These are phyloP conservation scores for Cinnamomum micranthum DNA, from an alignment of 164 flowering plant species.

Conservation along the genomic window DNA sequence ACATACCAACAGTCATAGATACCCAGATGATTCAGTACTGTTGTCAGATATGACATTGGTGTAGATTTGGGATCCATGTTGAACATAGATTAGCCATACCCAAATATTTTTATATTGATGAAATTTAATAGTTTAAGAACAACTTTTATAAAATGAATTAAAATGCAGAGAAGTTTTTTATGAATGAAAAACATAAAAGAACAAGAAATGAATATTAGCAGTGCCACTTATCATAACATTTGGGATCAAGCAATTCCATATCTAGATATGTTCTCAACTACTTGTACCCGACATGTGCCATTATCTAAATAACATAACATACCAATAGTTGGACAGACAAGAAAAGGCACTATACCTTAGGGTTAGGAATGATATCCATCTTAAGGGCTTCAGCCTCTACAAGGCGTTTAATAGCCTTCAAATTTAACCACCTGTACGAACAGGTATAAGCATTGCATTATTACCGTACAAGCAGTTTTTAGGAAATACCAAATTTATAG, in stretches of 20 bases:
- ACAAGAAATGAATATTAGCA: too few relatives aligned
- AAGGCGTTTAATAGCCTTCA: slow-evolving; percentile 83
- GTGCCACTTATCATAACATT: too few relatives aligned
- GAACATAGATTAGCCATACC: too few relatives aligned
- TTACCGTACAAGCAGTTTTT: neutral
- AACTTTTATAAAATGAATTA: neutral
- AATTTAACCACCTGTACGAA: slow-evolving; percentile 78
- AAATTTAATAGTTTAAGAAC: too few relatives aligned
- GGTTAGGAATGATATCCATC: slow-evolving; percentile 96
- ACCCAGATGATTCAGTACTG: too few relatives aligned
- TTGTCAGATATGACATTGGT: too few relatives aligned
- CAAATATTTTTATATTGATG: too few relatives aligned
- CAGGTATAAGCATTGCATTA: slow-evolving; percentile 9
- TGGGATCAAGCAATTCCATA: too few relatives aligned
- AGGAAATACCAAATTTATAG: slow-evolving; percentile 1
- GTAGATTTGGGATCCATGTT: too few relatives aligned
- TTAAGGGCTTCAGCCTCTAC: slow-evolving; percentile 86
- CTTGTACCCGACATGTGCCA: neutral
- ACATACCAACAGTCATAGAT: neutral
- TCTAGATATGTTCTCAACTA: too few relatives aligned
- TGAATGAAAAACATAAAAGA: too few relatives aligned
- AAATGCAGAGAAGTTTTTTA: neutral
- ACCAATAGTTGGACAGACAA: neutral
- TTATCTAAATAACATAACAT: neutral
- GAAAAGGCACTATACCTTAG: slow-evolving; percentile 46